Evolutionary conservation across 345 rosid genomes (phyloP), one percentile per base, ranked within the genome.

Genomic region (Gossypium arboreum): DNA sequence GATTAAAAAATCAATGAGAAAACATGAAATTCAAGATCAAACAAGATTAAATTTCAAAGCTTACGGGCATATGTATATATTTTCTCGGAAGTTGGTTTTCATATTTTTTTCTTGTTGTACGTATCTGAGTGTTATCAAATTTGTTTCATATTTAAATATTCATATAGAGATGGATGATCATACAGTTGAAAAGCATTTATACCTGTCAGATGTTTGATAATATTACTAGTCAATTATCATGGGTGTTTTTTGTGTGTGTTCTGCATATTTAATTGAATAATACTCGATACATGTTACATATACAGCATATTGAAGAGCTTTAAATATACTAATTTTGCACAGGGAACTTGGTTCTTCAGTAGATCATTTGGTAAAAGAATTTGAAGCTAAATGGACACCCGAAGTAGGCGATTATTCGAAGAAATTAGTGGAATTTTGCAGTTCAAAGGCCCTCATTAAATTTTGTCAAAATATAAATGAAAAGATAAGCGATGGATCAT

Each of bases 381-480:
- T 93, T 81, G 97, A 89, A 73, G 72, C 76, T 12, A 86, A 60
- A 63, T 89, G 98, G 94, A 89, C 78, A 57, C 80, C 82, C 7
- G 89, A 88, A 67, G 71, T 27, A 0, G 75, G 80, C 7, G 85
- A 74, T 39, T 93, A 88, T 75, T 84, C 97, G 2, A 88, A 77
- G 81, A 91, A 90, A 73, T 82, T 95, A 20, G 83, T 90, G 18
- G 97, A 95, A 71, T 90, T 86, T 84, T 90, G 97, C 75, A 39
- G 87, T 82, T 75, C 87, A 24, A 91, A 89, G 69, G 86, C 82
- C 41, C 74, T 85, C 12, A 51, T 43, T n/a, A 69, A 71, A 16
- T 72, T 87, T 76, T 86, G 93, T 75, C 80, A 79, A 68, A 83
- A 78, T 77, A 79, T 91, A 22, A 80, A 79, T 73, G 94, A 85